These are phyloP conservation scores for Aspergillus coremiiformis DNA, from an alignment of 495 filamentous ascomycete genomes.

Conservation along the genomic window DNA sequence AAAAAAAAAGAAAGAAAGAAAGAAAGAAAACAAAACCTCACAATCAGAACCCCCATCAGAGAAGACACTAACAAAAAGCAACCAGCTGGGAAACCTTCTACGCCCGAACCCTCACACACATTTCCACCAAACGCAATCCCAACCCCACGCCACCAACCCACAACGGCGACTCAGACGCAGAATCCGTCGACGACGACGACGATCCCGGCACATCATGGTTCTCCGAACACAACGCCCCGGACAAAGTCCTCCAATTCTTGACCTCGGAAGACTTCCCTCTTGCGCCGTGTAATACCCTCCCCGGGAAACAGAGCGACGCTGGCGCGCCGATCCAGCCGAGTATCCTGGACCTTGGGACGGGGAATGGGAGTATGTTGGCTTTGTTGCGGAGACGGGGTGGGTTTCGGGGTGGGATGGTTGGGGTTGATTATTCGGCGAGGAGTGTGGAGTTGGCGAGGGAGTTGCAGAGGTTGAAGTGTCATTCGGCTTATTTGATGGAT, in stretches of 20 bases:
- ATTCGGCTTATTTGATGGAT: conserved; percentile 36
- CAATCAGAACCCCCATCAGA: background rate
- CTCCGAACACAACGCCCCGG: conserved; percentile 43
- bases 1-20: background rate
- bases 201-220: conserved; percentile 49
- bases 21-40: background rate
- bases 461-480: conserved; percentile 33
- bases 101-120: conserved; percentile 35
- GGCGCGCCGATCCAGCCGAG: too few species aligned
- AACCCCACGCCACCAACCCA: background rate
- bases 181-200: conserved; percentile 33
- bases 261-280: conserved; percentile 31
- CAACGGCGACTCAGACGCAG: conserved; percentile 7
- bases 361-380: conserved; percentile 86
- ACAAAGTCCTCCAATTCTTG: conserved; percentile 42
- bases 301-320: too few species aligned
- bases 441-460: conserved; percentile 64
- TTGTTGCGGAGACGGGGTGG: conserved; percentile 53
- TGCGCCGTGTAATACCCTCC: conserved; percentile 23
- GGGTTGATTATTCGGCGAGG: conserved; percentile 75
- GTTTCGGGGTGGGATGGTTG: conserved; percentile 60
- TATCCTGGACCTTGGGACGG: conserved; percentile 77
- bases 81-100: conserved; percentile 43
- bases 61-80: conserved; percentile 1
- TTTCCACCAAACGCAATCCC: conserved; percentile 22